Base-by-base conservation (phyloP, 257 asterid genomes). In the Solanum pinnatisectum region DNA sequence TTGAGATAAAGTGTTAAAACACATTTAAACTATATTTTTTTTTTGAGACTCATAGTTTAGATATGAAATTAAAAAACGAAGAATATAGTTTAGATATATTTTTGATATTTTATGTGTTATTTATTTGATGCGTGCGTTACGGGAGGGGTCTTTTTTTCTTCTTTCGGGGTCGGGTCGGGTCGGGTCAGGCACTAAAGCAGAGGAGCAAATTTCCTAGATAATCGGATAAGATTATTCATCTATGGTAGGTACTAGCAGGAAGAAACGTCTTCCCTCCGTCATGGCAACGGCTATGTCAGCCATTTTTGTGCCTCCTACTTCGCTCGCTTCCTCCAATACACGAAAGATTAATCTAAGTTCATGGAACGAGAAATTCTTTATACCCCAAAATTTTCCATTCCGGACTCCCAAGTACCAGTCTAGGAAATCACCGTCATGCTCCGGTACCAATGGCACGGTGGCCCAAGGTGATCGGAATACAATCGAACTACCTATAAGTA, bases 251-350 rank as follows among this genome's bases (percentile, higher is more conserved):
- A 46, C 42, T 16, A 27, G 2, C 68, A 27, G 67, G 25, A 27
- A 27, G 20, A 30, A 81, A 16, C 70, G 6, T 30, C 67, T 83
- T 77, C 74, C 87, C 87, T 91, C 91, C 92, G 89, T 90, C 91
- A 96, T 96, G 99, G 98, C 99, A 60, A 90, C 97, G 89, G 90
- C 94, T 33, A 40, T 91, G 86, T 90, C 93, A 33, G 85, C 94
- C 84, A 40, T 91, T 67, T 92, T 90, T 81, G 87, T 87, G 33
- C 89, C 94, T 46, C 88, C 87, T 49, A 71, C 91, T 20, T 89
- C 87, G 18, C 36, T 44, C 78, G 33, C 40, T 83, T 15, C 90
- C 10, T 73, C 83, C 33, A 90, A 86, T 68, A 14, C 84, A 59
- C 89, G 44, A 7, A 90, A 88, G 32, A 88, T 42, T 39, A 83